Evolutionary conservation across 208 protist genomes (phyloP).

Genomic region (Novymonas esmeraldas): DNA sequence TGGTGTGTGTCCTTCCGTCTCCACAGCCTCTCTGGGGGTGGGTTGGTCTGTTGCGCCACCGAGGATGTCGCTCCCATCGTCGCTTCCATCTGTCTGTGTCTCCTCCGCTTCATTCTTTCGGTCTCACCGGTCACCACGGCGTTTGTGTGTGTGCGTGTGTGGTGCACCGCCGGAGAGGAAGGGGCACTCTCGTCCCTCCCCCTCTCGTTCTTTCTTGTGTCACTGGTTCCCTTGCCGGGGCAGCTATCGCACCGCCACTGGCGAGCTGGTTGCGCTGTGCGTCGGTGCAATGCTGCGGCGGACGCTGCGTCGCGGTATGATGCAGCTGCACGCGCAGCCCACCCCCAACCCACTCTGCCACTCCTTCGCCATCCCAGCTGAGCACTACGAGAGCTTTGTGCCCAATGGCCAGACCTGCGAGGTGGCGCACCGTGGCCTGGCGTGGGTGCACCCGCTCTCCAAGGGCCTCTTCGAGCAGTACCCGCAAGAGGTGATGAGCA

Average conservation of each 20-base stretch:
- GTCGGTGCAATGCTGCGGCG: constrained; percentile 60
- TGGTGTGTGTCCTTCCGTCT: no score
- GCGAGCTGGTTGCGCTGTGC: background rate
- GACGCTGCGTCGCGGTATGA: constrained; percentile 35
- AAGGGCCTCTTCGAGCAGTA: constrained; percentile 91
- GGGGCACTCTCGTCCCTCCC: no score
- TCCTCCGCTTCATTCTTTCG: background rate
- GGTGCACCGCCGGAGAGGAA: no score
- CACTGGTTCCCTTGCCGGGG: background rate
- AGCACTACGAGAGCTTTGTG: constrained; percentile 82
- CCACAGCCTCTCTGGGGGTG: no score
- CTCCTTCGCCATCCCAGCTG: constrained; percentile 74
- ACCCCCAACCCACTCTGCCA: constrained; percentile 88
- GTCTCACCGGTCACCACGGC: background rate
- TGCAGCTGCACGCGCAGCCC: constrained; percentile 71
- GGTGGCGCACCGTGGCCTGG: constrained; percentile 81
- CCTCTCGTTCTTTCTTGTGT: background rate
- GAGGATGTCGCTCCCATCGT: no score
- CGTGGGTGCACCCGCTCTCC: constrained; percentile 87
- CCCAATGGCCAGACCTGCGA: constrained; percentile 82
- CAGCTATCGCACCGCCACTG: background rate
- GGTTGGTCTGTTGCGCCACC: no score
- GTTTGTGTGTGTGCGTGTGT: no score
- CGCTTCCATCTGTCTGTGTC: no score
- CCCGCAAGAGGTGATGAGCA: constrained; percentile 69